Evolutionary conservation across 805 yeast species (phyloP).

Genomic region (Wickerhamomyces ciferrii): DNA sequence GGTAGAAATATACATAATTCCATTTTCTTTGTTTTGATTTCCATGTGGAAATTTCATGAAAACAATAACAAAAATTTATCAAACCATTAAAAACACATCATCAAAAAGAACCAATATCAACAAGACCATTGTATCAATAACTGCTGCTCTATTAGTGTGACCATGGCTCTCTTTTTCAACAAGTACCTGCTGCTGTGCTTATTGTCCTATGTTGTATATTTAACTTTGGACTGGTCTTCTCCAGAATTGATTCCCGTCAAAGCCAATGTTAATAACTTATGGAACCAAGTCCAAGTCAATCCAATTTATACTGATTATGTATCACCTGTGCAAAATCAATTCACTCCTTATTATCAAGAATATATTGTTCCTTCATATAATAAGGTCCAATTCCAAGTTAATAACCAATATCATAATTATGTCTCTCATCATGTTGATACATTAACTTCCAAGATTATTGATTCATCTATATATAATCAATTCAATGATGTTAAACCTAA

Average conservation of each 20-base stretch:
- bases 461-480: conserved; percentile 5
- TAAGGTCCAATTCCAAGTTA: neutral
- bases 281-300: conserved; percentile 2
- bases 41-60: neutral
- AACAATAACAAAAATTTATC: neutral
- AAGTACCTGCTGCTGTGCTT: conserved; percentile 9
- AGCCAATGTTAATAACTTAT: conserved; percentile 9
- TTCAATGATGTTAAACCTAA: neutral
- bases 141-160: neutral
- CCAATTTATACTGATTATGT: conserved; percentile 15
- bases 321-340: conserved; percentile 11
- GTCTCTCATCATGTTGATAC: conserved; percentile 9
- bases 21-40: neutral
- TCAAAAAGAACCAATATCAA: no score
- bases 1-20: no score
- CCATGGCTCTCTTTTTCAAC: conserved; percentile 9
- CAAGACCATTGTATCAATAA: no score
- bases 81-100: neutral
- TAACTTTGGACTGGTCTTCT: conserved; percentile 17
- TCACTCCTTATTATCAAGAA: conserved; percentile 4
- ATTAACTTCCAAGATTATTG: conserved; percentile 1
- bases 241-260: conserved; percentile 18
- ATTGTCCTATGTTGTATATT: conserved; percentile 8
- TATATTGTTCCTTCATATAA: conserved; percentile 9
- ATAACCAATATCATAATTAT: conserved; percentile 9